Evolutionary conservation across 2,329 filamentous ascomycete genomes (phyloP), one percentile per base, ranked within the genome.

Genomic region (Hymenoscyphus fructigenus): DNA sequence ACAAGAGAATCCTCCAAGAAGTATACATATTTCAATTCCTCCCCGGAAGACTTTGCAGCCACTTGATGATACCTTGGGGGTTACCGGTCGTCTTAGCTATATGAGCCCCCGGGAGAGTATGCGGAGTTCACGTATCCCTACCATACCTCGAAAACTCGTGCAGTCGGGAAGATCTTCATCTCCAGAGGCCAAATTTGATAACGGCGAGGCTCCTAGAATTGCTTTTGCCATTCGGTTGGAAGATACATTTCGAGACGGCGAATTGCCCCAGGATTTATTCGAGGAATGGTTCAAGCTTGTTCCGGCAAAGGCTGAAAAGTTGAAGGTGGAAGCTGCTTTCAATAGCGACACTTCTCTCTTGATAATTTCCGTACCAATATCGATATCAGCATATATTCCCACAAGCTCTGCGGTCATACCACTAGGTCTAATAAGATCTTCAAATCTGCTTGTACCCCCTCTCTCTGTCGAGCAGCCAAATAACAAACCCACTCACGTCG

Each of bases 311-410:
- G 63, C n/a, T 2, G 58, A 53, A 20, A 36, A 59, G 32, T 26
- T 65, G 9, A 62, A 62, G 38, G 56, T 62, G 17, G 63, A 65
- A 59, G 63, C 63, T 38, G 58, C 47, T 10, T 65, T 65, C 44
- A 26, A 47, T 9, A 56, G 59, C 23, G 20, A 47, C 36, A 61
- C 63, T 34, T 56, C 63, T 4, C 57, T 65, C 1, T 50, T 65
- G 29, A 62, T 65, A 6, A 47, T 65, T 15, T 65, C 63, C 20
- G 29, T 64, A 14, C 62, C 62, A 29, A 15, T 64, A 20, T 60
- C 56, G n/a, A 34, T 61, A 14, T 61, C 28, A 17, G 23, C 34
- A 12, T 62, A 62, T 34, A 32, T 58, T 41, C 60, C 60, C 12
- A 32, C 55, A 17, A 29, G 44, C 26, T 55, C 60, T 2, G 60